Percentiles rank a stretch among this genome's conserved stretches.
Evolutionary conservation across 1,284 basidiomycete species (phyloP).

Genomic region (Stereum hirsutum): DNA sequence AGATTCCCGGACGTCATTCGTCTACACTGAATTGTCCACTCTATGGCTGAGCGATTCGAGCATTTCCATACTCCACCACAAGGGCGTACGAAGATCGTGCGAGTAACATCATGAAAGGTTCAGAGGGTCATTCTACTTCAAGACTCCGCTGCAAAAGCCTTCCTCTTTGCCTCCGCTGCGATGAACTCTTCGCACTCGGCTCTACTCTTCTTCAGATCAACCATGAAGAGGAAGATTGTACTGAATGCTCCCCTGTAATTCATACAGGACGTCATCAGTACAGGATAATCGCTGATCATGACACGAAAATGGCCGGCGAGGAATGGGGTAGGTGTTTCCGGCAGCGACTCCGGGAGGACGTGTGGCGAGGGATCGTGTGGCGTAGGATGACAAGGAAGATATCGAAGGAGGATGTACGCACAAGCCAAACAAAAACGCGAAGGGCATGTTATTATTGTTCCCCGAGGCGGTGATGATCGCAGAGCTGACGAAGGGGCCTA

Average conservation of each 20-base stretch:
- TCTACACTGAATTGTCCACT: too few relatives aligned
- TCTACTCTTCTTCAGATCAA: constrained; percentile 65
- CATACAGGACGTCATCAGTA: constrained; percentile 2
- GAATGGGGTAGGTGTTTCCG: not conserved
- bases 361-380: not conserved
- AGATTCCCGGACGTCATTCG: too few relatives aligned
- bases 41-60: too few relatives aligned
- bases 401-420: constrained; percentile 23
- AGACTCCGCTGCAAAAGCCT: constrained; percentile 40
- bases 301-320: not conserved
- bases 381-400: constrained; percentile 1
- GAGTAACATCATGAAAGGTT: too few relatives aligned
- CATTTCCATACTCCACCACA: too few relatives aligned
- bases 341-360: too few relatives aligned
- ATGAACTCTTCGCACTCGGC: constrained; percentile 59
- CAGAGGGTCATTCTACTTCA: too few relatives aligned
- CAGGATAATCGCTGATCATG: not conserved
- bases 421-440: constrained; percentile 72
- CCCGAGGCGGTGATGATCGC: constrained; percentile 63
- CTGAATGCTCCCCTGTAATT: constrained; percentile 47
- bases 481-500: constrained; percentile 71
- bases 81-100: not conserved
- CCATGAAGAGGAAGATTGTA: constrained; percentile 54
- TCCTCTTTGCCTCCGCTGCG: constrained; percentile 40
- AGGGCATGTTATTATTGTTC: constrained; percentile 75